These are phyloP conservation scores for Rhynchosporium agropyri DNA, from an alignment of 2,329 filamentous ascomycete species.

Conservation along the genomic window DNA sequence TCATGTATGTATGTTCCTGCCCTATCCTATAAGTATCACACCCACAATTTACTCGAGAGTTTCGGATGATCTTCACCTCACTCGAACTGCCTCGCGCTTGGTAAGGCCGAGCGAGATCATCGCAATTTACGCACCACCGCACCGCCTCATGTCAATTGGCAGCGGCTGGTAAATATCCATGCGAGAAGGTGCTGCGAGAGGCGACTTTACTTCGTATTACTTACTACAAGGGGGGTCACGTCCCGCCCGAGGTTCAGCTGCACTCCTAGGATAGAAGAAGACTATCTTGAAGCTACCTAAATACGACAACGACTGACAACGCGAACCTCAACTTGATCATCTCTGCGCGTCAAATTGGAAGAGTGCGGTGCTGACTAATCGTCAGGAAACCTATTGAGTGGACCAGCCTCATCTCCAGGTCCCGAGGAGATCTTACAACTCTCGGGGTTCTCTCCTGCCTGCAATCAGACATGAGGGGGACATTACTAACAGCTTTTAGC, in stretches of 20 bases:
- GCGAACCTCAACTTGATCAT: too few species aligned
- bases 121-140: constrained; percentile 10
- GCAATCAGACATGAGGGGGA: neutral
- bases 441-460: neutral
- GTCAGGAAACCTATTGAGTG: too few species aligned
- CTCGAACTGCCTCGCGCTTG: constrained; percentile 19
- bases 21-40: constrained; percentile 3
- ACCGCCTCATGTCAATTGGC: constrained; percentile 1
- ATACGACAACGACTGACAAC: neutral
- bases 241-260: constrained; percentile 8
- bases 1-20: neutral
- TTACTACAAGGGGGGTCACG: too few species aligned
- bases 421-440: neutral
- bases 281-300: constrained; percentile 3
- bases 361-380: neutral
- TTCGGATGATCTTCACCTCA: constrained; percentile 28
- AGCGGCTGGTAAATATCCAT: neutral
- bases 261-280: neutral
- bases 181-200: neutral
- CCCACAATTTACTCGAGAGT: constrained; percentile 13
- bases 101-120: constrained; percentile 19
- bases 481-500: too few species aligned
- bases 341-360: constrained; percentile 3
- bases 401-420: neutral
- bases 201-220: too few species aligned